These are phyloP conservation scores for Fusarium napiforme DNA, from an alignment of 2,329 filamentous ascomycete genomes.

Conservation along the genomic window DNA sequence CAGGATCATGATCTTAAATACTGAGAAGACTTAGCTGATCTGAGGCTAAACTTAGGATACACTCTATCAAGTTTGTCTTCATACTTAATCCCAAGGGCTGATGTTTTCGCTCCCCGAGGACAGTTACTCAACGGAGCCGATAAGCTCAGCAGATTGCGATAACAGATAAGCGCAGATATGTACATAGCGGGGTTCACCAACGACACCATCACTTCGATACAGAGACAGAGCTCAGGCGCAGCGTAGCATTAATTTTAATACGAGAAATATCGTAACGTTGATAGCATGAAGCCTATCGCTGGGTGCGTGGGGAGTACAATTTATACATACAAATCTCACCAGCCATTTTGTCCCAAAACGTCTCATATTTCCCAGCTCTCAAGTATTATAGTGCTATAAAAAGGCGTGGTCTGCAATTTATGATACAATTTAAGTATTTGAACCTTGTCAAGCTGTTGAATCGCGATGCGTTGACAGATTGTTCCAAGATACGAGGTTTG, in stretches of 20 bases:
- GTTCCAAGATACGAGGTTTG: neutral
- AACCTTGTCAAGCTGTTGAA: rapidly evolving
- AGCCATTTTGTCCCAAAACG: rapidly evolving
- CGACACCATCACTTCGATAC: too few relatives aligned
- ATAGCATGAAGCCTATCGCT: rapidly evolving
- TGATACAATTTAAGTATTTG: rapidly evolving
- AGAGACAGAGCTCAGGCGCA: too few relatives aligned
- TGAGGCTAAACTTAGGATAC: too few relatives aligned
- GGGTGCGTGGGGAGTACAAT: rapidly evolving
- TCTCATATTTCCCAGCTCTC: rapidly evolving
- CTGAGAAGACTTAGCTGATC: too few relatives aligned
- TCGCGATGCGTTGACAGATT: rapidly evolving
- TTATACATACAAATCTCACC: rapidly evolving
- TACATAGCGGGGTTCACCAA: neutral
- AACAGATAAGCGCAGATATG: neutral
- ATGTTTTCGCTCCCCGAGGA: neutral
- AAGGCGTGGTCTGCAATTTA: rapidly evolving
- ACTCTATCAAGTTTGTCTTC: too few relatives aligned
- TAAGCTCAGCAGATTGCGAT: neutral
- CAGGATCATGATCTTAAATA: too few relatives aligned
- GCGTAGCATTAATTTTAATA: neutral
- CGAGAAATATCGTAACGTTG: rapidly evolving
- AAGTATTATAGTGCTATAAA: rapidly evolving
- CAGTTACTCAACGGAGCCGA: neutral
- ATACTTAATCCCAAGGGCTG: too few relatives aligned